phyloP scores from a whole-genome alignment of 169 alveolate species.

The Cryptosporidium sp. region DNA sequence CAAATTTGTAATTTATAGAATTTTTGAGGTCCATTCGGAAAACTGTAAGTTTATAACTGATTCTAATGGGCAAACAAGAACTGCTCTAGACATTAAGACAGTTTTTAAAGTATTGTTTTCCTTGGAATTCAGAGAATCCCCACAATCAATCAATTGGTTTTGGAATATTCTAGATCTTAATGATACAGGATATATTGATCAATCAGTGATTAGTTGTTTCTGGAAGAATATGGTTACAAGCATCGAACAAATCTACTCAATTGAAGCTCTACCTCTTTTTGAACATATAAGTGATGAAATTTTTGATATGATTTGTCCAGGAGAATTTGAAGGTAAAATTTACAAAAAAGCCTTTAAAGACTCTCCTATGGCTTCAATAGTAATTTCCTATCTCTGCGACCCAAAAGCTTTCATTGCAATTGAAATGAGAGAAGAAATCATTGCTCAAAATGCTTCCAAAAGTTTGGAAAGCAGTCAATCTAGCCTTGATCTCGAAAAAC shows the following conservation, averaged over 20 bases:
- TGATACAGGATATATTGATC: conserved; percentile 53
- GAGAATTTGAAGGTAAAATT: conserved; percentile 38
- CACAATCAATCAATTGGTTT: conserved; percentile 52
- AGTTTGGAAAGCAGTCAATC: not conserved
- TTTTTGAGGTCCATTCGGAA: conserved; percentile 36
- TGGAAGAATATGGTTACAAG: conserved; percentile 63
- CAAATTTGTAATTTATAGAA: conserved; percentile 41
- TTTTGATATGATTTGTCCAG: conserved; percentile 69
- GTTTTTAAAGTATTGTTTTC: conserved; percentile 53
- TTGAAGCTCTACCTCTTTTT: conserved; percentile 46
- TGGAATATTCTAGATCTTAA: conserved; percentile 53
- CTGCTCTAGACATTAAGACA: conserved; percentile 1
- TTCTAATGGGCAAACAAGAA: conserved; percentile 14
- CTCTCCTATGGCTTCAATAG: conserved; percentile 71
- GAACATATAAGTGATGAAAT: conserved; percentile 63
- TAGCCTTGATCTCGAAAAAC: not conserved
- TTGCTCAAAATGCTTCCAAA: conserved; percentile 42
- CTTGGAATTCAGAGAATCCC: conserved; percentile 39
- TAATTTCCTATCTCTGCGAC: conserved; percentile 68
- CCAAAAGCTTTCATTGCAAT: conserved; percentile 68
- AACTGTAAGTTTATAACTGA: not conserved
- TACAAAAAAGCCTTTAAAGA: conserved; percentile 6
- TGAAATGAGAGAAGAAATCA: conserved; percentile 67
- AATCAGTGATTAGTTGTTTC: conserved; percentile 27
- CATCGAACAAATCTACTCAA: conserved; percentile 37